Evolutionary conservation across 202 grass and related monocot species (phyloP).

Genomic region (Schoenoplectus tabernaemontani): DNA sequence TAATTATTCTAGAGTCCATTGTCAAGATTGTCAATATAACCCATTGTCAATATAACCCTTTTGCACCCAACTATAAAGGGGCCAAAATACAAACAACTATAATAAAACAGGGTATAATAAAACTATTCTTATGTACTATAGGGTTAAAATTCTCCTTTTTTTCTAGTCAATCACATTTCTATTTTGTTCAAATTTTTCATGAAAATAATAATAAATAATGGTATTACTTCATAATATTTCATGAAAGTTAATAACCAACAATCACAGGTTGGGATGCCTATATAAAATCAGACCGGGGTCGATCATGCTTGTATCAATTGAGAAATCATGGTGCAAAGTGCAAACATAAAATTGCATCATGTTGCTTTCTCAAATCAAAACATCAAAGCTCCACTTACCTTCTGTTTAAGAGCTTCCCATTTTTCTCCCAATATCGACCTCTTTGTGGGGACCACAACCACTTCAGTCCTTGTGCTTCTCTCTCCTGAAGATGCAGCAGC

Average conservation of each 20-base stretch:
- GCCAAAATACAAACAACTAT: not conserved
- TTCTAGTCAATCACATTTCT: not conserved
- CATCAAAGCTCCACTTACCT: constrained; percentile 46
- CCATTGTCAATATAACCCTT: too few relatives aligned
- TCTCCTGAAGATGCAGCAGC: constrained; percentile 48
- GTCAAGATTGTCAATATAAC: too few relatives aligned
- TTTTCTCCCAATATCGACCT: constrained; percentile 73
- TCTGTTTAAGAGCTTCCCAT: constrained; percentile 83
- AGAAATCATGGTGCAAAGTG: not conserved
- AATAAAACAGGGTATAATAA: not conserved
- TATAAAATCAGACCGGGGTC: not conserved
- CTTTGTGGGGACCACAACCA: constrained; percentile 71
- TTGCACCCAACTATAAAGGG: not conserved
- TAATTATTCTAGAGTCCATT: too few relatives aligned
- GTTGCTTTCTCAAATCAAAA: not conserved
- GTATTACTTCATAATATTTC: not conserved
- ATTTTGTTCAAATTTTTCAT: not conserved
- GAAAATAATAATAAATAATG: not conserved
- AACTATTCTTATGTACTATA: not conserved
- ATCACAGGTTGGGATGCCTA: not conserved
- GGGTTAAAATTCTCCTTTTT: not conserved
- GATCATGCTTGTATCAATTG: not conserved
- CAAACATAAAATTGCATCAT: constrained; percentile 1
- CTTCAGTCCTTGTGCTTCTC: constrained; percentile 79
- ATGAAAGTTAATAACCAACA: not conserved